These are phyloP conservation scores for Eurotiales sp. DNA, from an alignment of 2,329 filamentous ascomycete genomes.

Conservation along the genomic window DNA sequence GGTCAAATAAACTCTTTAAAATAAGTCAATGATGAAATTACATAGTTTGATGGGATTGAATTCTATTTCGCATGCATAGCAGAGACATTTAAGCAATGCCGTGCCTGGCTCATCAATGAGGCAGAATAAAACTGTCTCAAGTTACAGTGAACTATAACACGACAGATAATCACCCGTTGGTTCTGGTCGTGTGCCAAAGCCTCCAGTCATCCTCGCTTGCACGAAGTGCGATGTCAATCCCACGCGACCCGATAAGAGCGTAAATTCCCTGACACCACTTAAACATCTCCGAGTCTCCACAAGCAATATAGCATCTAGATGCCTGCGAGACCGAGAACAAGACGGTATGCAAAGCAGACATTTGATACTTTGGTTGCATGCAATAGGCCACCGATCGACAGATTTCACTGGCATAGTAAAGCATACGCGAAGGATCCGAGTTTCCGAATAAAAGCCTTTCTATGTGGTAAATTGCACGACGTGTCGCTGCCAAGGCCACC, in stretches of 20 bases:
- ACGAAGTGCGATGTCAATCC: neutral
- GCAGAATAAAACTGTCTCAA: too few species aligned
- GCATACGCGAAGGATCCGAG: neutral
- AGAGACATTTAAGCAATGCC: too few species aligned
- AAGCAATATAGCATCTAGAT: conserved; percentile 1
- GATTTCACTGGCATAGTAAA: neutral
- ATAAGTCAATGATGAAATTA: too few species aligned
- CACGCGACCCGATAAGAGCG: neutral
- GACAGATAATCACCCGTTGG: too few species aligned
- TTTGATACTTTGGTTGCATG: neutral
- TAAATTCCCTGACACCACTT: neutral
- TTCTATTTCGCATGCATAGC: too few species aligned
- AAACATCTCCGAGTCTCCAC: neutral
- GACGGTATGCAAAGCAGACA: neutral
- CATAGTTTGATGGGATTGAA: too few species aligned
- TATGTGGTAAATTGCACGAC: neutral
- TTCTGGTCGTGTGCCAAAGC: too few species aligned
- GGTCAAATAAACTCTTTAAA: too few species aligned
- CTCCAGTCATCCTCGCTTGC: neutral
- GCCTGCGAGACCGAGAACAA: neutral
- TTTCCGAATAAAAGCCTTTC: neutral
- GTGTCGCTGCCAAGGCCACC: neutral
- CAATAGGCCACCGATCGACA: conserved; percentile 3
- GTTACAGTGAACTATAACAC: too few species aligned
- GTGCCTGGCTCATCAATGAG: too few species aligned